Base-by-base conservation (phyloP, 805 yeast species). In the Pichia nanzhaoensis region DNA sequence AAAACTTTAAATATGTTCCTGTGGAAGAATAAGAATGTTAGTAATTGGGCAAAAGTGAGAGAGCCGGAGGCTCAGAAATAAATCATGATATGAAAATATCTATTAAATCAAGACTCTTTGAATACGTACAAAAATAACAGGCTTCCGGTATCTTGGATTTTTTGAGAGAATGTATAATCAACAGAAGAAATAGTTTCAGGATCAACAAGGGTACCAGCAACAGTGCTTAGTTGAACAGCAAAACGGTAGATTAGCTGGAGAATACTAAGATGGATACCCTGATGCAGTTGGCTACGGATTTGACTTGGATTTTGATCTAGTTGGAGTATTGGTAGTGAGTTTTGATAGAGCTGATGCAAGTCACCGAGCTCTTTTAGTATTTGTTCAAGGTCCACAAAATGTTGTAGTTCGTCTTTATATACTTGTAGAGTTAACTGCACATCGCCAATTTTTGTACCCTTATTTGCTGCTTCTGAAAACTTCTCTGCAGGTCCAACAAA, bases 121-220 rank as follows among this genome's bases (percentile, higher is more conserved):
- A 14, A n/a, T 21, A 37, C 39, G 20, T 37, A 37, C 39, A 37
- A 14, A 19, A 37, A 37, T 24, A 37, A 37, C 4, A 37, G 20
- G 30, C 13, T 37, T 4, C 12, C 39, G 6, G 17, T 12, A 5
- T 10, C 20, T 19, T 19, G 39, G 8, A 21, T 4, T 19, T 37
- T 10, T 10, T 10, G 28, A 24, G 6, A 24, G 28, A 10, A 24
- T 24, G 28, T 7, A 24, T 6, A 24, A 10, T 24, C 10, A 24
- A 10, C 10, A 10, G 28, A 24, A 24, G 28, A 24, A 7, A 24
- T 10, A 24, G 10, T 7, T 12, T 24, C 12, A 9, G 39, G 39
- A 37, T 21, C 16, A 10, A 21, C 39, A 21, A 37, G 16, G 4
- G 30, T 12, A 20, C 30, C 16, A 5, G 27, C 28, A 5, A 21